Evolutionary conservation across 768 basidiomycete species (phyloP).

Genomic region (Auriculariales sp.): DNA sequence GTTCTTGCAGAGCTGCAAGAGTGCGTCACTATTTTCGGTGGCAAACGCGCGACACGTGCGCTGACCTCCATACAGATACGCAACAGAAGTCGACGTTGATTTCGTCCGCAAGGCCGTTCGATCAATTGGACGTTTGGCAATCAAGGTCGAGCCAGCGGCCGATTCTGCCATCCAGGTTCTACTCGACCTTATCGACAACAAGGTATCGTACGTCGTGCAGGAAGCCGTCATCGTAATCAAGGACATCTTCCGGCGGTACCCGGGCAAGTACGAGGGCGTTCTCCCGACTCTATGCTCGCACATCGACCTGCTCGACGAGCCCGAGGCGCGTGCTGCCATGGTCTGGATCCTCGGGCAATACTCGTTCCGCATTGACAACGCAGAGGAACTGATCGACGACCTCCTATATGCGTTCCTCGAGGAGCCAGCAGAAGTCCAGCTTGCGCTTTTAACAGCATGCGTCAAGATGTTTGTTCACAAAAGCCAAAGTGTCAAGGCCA

Average conservation of each 20-base stretch:
- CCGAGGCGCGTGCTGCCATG: slow-evolving; percentile 94
- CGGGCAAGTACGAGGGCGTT: slow-evolving; percentile 90
- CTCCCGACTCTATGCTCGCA: slow-evolving; percentile 89
- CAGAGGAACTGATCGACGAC: slow-evolving; percentile 89
- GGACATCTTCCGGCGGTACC: slow-evolving; percentile 94
- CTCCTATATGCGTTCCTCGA: slow-evolving; percentile 79
- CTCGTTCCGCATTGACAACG: slow-evolving; percentile 88
- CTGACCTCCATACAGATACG: slow-evolving; percentile 45
- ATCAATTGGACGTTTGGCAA: slow-evolving; percentile 93
- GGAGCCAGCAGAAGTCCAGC: slow-evolving; percentile 92
- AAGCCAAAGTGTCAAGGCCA: slow-evolving; percentile 64
- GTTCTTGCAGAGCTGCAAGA: slow-evolving; percentile 92
- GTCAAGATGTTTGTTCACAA: slow-evolving; percentile 96
- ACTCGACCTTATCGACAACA: slow-evolving; percentile 77
- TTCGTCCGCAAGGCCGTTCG: slow-evolving; percentile 96
- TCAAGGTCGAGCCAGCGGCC: slow-evolving; percentile 84
- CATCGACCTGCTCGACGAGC: slow-evolving; percentile 82
- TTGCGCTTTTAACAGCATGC: slow-evolving; percentile 82
- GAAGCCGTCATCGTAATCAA: slow-evolving; percentile 96
- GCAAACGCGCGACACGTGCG: too few species aligned
- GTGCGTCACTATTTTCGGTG: slow-evolving; percentile 31
- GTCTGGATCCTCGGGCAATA: slow-evolving; percentile 98
- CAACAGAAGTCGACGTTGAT: slow-evolving; percentile 95
- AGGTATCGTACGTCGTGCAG: slow-evolving; percentile 92
- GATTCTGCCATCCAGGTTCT: slow-evolving; percentile 83